Conservation (phyloP, 1,284 basidiomycete species). For the Heimioporus retisporus region DNA sequence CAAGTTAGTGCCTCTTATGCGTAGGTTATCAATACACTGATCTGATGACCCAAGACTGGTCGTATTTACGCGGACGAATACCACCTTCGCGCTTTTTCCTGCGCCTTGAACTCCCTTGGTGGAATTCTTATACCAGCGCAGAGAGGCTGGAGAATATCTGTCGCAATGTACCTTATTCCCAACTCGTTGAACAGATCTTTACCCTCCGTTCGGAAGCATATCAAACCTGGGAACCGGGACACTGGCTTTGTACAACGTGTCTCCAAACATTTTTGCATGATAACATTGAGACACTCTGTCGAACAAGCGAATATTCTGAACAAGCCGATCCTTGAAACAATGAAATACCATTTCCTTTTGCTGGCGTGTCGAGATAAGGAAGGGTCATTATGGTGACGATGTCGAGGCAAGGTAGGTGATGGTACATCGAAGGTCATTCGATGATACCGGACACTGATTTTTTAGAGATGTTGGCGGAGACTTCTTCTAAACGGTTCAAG, state of each 20-base stretch:
- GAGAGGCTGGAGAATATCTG: constrained; percentile 20
- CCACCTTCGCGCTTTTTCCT: constrained; percentile 25
- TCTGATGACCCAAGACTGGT: constrained; percentile 21
- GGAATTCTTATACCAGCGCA: constrained; percentile 17
- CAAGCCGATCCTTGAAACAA: constrained; percentile 7
- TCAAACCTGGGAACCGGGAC: constrained; percentile 14
- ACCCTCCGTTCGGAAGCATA: constrained; percentile 8
- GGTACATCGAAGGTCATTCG: no score
- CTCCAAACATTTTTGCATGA: constrained; percentile 20
- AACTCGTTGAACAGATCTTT: constrained; percentile 19
- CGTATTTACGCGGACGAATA: constrained; percentile 24
- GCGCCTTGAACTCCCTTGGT: constrained; percentile 25
- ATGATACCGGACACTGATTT: no score
- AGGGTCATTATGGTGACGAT: no score
- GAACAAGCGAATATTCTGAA: not conserved
- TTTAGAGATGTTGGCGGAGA: no score
- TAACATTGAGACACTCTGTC: constrained; percentile 23
- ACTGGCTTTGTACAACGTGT: constrained; percentile 26
- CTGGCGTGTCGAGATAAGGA: not conserved
- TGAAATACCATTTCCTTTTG: no score
- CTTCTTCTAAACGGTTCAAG: no score
- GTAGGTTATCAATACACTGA: no score
- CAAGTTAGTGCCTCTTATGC: constrained; percentile 18
- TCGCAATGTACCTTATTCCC: constrained; percentile 17
- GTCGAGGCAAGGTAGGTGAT: no score